phyloP scores from a whole-genome alignment of 1,284 basidiomycete species.

The Naganishia liquefaciens region DNA sequence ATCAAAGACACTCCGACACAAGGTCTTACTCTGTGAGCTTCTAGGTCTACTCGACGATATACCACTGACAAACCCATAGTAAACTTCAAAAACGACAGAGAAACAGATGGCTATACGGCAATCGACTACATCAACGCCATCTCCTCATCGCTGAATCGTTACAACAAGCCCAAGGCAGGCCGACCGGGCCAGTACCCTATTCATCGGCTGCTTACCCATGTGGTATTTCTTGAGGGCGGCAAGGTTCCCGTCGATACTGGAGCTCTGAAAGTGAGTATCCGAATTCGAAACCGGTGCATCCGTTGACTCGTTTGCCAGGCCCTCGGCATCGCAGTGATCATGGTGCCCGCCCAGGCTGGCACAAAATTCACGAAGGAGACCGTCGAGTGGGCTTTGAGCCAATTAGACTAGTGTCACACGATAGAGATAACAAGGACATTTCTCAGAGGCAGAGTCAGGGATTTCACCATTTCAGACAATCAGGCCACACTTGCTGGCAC shows the following conservation, averaged over 20 bases:
- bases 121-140: constrained; percentile 83
- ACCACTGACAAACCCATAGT: constrained; percentile 58
- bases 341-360: constrained; percentile 39
- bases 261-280: constrained; percentile 63
- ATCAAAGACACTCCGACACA: constrained; percentile 70
- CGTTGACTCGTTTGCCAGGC: constrained; percentile 35
- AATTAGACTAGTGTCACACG: constrained; percentile 1
- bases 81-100: constrained; percentile 85
- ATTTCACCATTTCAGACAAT: too few species aligned
- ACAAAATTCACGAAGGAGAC: constrained; percentile 44
- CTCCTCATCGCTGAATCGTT: constrained; percentile 66
- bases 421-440: too few species aligned
- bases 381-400: constrained; percentile 50
- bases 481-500: too few species aligned
- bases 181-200: constrained; percentile 11
- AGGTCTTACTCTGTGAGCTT: constrained; percentile 75
- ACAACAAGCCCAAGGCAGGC: constrained; percentile 54
- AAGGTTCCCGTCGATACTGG: constrained; percentile 64
- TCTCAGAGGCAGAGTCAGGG: too few species aligned
- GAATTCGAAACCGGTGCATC: background rate
- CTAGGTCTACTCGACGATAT: background rate
- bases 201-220: constrained; percentile 65
- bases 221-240: constrained; percentile 72
- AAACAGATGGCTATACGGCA: constrained; percentile 81
- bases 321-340: constrained; percentile 43